Evolutionary conservation across 2,329 filamentous ascomycete species (phyloP).

Genomic region (Dothidotthia symphoricarpi): DNA sequence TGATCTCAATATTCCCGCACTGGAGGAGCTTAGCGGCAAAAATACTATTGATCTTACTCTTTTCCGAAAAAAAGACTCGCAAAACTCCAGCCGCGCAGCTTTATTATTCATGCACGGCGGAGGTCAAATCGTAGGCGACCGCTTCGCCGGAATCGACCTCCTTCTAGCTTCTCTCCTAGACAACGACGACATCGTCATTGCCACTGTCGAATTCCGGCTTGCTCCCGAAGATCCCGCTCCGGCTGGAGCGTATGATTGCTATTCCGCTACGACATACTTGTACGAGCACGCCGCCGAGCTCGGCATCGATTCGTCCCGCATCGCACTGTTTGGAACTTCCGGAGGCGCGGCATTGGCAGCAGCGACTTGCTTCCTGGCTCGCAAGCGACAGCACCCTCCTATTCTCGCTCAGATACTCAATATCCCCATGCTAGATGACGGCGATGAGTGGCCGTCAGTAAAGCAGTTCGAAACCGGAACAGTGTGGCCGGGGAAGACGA

Average conservation of each 20-base stretch:
- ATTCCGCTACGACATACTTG: slow-evolving; percentile 23
- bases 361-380: slow-evolving; percentile 40
- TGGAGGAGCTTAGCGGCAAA: neutral
- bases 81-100: neutral
- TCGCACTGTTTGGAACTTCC: slow-evolving; percentile 47
- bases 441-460: slow-evolving; percentile 35
- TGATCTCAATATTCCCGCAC: neutral
- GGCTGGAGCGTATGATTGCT: slow-evolving; percentile 36
- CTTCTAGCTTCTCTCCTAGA: slow-evolving; percentile 24
- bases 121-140: slow-evolving; percentile 38
- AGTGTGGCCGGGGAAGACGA: slow-evolving; percentile 41
- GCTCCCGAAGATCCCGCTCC: slow-evolving; percentile 46
- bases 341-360: slow-evolving; percentile 48
- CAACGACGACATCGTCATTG: slow-evolving; percentile 16
- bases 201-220: slow-evolving; percentile 44
- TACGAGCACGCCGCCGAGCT: slow-evolving; percentile 41
- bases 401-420: slow-evolving; percentile 46
- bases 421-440: slow-evolving; percentile 52
- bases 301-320: slow-evolving; percentile 42
- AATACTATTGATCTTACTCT: slow-evolving; percentile 1
- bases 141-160: slow-evolving; percentile 24
- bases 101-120: slow-evolving; percentile 44
- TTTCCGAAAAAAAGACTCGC: neutral
- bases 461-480: slow-evolving; percentile 34
- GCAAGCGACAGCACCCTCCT: slow-evolving; percentile 33